Conservation (phyloP, 2,329 filamentous ascomycete genomes). For the Lachnellula subtilissima region DNA sequence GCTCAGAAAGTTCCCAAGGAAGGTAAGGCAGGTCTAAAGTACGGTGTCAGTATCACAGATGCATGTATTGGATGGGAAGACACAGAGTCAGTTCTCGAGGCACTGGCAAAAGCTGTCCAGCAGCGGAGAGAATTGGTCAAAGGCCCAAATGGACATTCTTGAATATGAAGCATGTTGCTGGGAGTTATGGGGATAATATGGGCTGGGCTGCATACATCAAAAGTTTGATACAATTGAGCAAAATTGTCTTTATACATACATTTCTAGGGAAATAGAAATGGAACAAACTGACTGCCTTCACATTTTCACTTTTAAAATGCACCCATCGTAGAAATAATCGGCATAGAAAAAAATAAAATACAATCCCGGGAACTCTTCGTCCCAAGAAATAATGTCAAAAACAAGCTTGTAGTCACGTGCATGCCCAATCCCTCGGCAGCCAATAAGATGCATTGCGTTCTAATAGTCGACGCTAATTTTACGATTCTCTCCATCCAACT, state of each 20-base stretch:
- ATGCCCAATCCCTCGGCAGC: no score
- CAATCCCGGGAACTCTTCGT: no score
- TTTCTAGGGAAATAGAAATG: no score
- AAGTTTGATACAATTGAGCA: no score
- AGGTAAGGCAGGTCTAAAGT: conserved; percentile 78
- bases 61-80: conserved; percentile 95
- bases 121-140: conserved; percentile 53
- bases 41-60: conserved; percentile 95
- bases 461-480: not conserved
- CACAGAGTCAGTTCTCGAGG: conserved; percentile 72
- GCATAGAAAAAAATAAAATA: no score
- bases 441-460: not conserved
- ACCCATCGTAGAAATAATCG: no score
- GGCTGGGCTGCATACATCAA: no score
- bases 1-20: conserved; percentile 88
- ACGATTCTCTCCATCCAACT: conserved; percentile 13
- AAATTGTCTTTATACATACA: no score
- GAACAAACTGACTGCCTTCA: no score
- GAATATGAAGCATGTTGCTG: not conserved
- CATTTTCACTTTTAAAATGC: no score
- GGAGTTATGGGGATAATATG: not conserved
- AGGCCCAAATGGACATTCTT: conserved; percentile 16
- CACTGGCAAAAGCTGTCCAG: conserved; percentile 74
- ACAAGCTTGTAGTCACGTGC: no score
- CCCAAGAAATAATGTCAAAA: no score